Evolutionary conservation across 768 basidiomycete species (phyloP).

Genomic region (Termitomyces sp.): DNA sequence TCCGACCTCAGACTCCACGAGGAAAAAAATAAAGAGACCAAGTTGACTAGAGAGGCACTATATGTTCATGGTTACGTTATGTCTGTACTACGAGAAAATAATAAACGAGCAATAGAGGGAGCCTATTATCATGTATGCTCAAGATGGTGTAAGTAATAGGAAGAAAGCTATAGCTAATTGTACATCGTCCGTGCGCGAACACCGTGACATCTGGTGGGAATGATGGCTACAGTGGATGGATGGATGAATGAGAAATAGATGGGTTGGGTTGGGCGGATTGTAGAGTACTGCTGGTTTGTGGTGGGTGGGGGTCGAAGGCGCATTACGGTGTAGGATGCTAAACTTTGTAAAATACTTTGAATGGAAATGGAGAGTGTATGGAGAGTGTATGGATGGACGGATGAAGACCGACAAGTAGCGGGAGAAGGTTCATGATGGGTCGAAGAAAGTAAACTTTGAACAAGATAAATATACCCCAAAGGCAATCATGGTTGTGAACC

Average conservation of each 20-base stretch:
- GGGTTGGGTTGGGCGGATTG: not conserved
- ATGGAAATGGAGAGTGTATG: not conserved
- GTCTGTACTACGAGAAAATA: not conserved
- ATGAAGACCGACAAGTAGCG: too few species aligned
- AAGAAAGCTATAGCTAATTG: not conserved
- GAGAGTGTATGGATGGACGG: too few species aligned
- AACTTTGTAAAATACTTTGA: not conserved
- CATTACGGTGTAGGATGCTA: not conserved
- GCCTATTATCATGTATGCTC: not conserved
- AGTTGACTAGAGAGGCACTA: not conserved
- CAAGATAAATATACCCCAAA: conserved; percentile 17
- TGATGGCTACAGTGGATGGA: not conserved
- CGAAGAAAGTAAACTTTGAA: not conserved
- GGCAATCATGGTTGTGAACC: not conserved
- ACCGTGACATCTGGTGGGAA: conserved; percentile 1
- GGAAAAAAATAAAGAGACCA: too few species aligned
- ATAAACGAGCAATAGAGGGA: not conserved
- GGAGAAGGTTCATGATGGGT: not conserved
- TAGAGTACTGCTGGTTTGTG: not conserved
- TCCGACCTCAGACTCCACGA: too few species aligned
- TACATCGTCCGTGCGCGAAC: conserved; percentile 12
- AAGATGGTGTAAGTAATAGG: not conserved
- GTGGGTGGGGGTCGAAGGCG: not conserved
- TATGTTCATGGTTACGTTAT: conserved; percentile 5
- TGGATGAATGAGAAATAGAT: not conserved